These are phyloP conservation scores for Hymenoscyphus occultus DNA, from an alignment of 2,329 filamentous ascomycete species.

Conservation along the genomic window DNA sequence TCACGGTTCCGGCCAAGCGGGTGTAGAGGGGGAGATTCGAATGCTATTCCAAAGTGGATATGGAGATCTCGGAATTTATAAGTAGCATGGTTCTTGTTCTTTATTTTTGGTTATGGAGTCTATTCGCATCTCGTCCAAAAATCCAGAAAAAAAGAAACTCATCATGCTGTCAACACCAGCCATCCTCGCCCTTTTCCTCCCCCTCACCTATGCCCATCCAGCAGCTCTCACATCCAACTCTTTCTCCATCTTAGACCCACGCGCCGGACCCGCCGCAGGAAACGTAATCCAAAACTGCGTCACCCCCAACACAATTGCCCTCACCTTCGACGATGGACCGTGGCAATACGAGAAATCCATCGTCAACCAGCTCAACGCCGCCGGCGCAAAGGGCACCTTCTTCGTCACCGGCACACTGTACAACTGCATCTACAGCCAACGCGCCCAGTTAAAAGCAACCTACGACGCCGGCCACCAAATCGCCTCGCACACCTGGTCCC, in stretches of 20 bases:
- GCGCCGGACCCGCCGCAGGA: slow-evolving; percentile 10
- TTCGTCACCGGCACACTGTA: slow-evolving; percentile 21
- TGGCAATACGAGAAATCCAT: slow-evolving; percentile 57
- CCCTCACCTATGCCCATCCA: neutral
- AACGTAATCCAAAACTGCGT: slow-evolving; percentile 37
- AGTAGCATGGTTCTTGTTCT: neutral
- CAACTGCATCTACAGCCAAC: slow-evolving; percentile 17
- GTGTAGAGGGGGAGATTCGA: neutral
- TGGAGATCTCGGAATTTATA: neutral
- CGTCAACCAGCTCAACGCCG: slow-evolving; percentile 54
- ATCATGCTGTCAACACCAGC: neutral
- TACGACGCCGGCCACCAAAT: slow-evolving; percentile 53
- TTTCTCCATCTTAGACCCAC: neutral
- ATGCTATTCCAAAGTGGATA: neutral
- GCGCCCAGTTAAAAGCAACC: slow-evolving; percentile 15
- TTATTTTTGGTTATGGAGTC: neutral
- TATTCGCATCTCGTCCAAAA: neutral
- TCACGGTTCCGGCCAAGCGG: neutral
- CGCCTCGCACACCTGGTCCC: slow-evolving; percentile 53
- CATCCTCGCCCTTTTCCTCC: neutral
- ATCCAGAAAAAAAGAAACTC: neutral
- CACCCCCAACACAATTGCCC: slow-evolving; percentile 55
- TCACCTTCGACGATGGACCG: slow-evolving; percentile 67
- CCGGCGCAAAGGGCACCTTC: slow-evolving; percentile 62
- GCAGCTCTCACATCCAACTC: neutral